Percentiles rank a stretch among this genome's conserved stretches.
phyloP scores from a whole-genome alignment of 1,139 yeast species.

The Arxiozyma bovina region DNA sequence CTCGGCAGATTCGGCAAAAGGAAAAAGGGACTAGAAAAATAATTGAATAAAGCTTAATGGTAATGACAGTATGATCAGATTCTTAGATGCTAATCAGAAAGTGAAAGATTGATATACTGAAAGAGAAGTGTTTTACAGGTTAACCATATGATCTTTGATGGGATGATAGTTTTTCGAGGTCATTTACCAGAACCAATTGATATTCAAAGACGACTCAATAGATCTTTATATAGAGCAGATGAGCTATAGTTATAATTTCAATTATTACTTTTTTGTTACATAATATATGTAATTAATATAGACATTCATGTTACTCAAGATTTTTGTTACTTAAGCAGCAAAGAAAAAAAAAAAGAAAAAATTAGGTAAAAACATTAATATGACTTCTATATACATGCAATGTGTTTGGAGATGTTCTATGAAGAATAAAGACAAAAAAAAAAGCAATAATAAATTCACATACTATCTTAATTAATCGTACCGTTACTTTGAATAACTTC shows the following conservation, averaged over 20 bases:
- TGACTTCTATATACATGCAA: not conserved
- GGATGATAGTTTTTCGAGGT: not conserved
- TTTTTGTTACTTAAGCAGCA: not conserved
- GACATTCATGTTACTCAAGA: not conserved
- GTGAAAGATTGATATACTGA: not conserved
- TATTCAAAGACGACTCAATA: too few relatives aligned
- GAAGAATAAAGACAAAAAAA: not conserved
- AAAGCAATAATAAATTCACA: not conserved
- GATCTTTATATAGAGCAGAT: not conserved
- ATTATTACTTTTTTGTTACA: not conserved
- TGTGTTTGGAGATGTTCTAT: not conserved
- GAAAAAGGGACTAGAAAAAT: not conserved
- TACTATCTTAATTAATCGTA: too few relatives aligned
- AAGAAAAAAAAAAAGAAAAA: too few relatives aligned
- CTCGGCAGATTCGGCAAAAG: not conserved
- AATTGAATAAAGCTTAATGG: not conserved
- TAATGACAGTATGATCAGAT: not conserved
- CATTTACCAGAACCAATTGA: too few relatives aligned
- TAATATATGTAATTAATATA: too few relatives aligned
- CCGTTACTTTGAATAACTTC: conserved; percentile 10
- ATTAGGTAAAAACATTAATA: too few relatives aligned
- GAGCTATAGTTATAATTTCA: not conserved
- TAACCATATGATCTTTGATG: not conserved
- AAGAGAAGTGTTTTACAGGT: not conserved
- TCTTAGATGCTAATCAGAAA: not conserved